Conservation (phyloP, 2,329 filamentous ascomycete genomes). For the Fonsecaea erecta region DNA sequence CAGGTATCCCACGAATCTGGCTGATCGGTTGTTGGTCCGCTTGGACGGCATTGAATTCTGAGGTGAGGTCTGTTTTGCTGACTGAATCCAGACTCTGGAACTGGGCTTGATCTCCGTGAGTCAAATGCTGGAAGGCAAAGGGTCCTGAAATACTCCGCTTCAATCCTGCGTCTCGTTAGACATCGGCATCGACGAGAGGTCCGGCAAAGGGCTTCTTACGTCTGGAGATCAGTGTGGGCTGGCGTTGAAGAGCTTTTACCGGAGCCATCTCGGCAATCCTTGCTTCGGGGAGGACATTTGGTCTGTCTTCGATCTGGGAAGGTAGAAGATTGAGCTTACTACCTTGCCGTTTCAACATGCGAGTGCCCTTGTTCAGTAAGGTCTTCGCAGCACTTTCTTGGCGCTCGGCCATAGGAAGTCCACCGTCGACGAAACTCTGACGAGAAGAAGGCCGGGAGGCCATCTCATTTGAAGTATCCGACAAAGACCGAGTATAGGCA, state of each 20-base stretch:
- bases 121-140: constrained; percentile 68
- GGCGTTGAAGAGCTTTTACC: constrained; percentile 15
- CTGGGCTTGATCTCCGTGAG: constrained; percentile 62
- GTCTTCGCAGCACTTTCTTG: constrained; percentile 43
- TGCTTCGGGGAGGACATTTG: constrained; percentile 10
- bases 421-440: constrained; percentile 25
- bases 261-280: constrained; percentile 19
- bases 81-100: constrained; percentile 58
- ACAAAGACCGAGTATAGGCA: constrained; percentile 24
- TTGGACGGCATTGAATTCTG: constrained; percentile 59
- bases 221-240: constrained; percentile 23
- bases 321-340: constrained; percentile 53
- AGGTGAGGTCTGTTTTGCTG: constrained; percentile 57
- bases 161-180: constrained; percentile 44
- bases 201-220: constrained; percentile 17
- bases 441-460: constrained; percentile 28
- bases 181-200: constrained; percentile 2
- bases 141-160: constrained; percentile 63
- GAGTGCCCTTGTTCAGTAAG: constrained; percentile 50
- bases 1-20: constrained; percentile 58
- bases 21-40: constrained; percentile 57
- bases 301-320: constrained; percentile 44
- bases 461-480: constrained; percentile 26
- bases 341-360: constrained; percentile 53
- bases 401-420: constrained; percentile 21